Conservation (phyloP, 208 protist species). For the Crithidia thermophila region DNA sequence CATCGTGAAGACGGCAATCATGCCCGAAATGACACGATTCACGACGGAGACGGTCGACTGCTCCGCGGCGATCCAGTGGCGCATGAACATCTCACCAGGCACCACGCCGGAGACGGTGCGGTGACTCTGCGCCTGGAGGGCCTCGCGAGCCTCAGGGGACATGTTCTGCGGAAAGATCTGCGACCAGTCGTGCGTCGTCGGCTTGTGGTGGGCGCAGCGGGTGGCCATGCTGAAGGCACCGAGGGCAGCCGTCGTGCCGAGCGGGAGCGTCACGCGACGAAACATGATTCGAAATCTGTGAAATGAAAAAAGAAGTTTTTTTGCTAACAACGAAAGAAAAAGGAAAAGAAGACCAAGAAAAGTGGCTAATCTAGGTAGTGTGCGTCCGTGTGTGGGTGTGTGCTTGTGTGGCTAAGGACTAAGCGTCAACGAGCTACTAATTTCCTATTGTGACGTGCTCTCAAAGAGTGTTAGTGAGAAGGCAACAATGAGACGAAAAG, state of each 20-base stretch:
- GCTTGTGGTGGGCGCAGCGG: slow-evolving; percentile 64
- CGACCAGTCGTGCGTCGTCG: slow-evolving; percentile 84
- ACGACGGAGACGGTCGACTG: slow-evolving; percentile 88
- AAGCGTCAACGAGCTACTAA: too few relatives aligned
- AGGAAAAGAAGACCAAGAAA: too few relatives aligned
- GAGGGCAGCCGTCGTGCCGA: slow-evolving; percentile 26
- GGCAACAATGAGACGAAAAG: too few relatives aligned
- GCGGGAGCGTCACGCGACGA: slow-evolving; percentile 46
- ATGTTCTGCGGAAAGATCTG: slow-evolving; percentile 55
- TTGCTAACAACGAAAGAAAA: slow-evolving; percentile 17
- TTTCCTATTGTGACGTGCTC: too few relatives aligned
- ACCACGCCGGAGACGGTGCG: slow-evolving; percentile 85
- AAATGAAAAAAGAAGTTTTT: slow-evolving; percentile 14
- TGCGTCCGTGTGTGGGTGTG: too few relatives aligned
- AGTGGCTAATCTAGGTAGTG: too few relatives aligned
- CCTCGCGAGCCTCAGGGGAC: slow-evolving; percentile 49
- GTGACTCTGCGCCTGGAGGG: slow-evolving; percentile 54
- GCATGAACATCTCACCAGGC: slow-evolving; percentile 93
- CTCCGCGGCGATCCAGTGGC: slow-evolving; percentile 89
- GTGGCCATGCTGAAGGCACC: slow-evolving; percentile 25
- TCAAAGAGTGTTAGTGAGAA: too few relatives aligned
- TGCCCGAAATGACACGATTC: slow-evolving; percentile 86
- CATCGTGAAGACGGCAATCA: slow-evolving; percentile 82
- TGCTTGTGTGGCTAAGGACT: too few relatives aligned
- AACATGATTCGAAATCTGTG: slow-evolving; percentile 64